Evolutionary conservation across 2,329 filamentous ascomycete genomes (phyloP).

Genomic region (Cadophora malorum): DNA sequence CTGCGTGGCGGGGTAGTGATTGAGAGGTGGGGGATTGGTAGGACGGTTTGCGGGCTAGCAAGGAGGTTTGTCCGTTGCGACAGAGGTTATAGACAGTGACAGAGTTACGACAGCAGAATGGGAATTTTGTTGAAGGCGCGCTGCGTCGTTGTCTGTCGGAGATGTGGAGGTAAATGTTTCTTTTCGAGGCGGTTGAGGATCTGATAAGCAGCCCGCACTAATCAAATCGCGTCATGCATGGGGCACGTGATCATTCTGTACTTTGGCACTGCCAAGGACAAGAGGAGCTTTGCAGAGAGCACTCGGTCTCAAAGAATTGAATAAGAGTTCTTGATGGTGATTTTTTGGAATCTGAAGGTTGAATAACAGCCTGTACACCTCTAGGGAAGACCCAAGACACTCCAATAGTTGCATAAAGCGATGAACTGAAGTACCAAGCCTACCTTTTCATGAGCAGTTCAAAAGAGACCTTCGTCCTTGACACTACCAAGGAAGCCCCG

Average conservation of each 20-base stretch:
- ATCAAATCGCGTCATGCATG: constrained; percentile 22
- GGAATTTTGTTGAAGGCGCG: neutral
- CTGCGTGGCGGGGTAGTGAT: constrained; percentile 22
- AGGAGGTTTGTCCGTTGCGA: neutral
- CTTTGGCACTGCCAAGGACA: no score
- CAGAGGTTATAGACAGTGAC: neutral
- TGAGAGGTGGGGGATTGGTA: neutral
- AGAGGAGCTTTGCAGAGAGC: no score
- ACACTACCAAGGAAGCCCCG: no score
- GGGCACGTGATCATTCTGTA: constrained; percentile 15
- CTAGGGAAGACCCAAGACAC: no score
- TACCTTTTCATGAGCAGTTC: no score
- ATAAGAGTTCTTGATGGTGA: no score
- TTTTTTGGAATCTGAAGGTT: no score
- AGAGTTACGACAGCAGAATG: neutral
- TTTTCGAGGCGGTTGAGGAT: constrained; percentile 17
- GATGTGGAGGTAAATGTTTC: constrained; percentile 12
- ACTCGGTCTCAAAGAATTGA: no score
- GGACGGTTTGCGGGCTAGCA: neutral
- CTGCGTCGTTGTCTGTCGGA: neutral
- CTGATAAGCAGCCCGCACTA: constrained; percentile 17
- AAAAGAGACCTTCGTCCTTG: no score
- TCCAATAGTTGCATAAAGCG: no score
- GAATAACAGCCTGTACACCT: no score
- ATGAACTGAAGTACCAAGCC: no score